Percentiles rank a stretch among this genome's conserved stretches.
Conservation (phyloP, 1,139 yeast species). For the Yamadazyma trypodendri region DNA sequence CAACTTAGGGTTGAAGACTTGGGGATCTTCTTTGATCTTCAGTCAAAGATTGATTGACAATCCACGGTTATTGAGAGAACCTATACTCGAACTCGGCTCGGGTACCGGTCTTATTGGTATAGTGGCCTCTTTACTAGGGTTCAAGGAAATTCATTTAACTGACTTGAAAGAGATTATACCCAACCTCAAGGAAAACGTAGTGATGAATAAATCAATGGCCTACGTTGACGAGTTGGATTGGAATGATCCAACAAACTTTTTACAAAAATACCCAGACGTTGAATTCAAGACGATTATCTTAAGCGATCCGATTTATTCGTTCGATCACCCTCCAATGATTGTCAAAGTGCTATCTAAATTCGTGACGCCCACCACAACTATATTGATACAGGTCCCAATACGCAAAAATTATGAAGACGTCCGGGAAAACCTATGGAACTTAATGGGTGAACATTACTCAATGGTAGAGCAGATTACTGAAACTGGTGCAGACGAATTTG, state of each 20-base stretch:
- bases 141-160: conserved; percentile 53
- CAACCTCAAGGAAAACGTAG: conserved; percentile 60
- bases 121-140: conserved; percentile 51
- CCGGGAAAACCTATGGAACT: conserved; percentile 56
- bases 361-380: conserved; percentile 35
- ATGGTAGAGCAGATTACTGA: conserved; percentile 36
- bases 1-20: conserved; percentile 85
- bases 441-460: conserved; percentile 36
- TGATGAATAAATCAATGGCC: conserved; percentile 41
- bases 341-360: conserved; percentile 52
- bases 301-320: conserved; percentile 88
- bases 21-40: conserved; percentile 87
- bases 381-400: conserved; percentile 74
- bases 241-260: conserved; percentile 54
- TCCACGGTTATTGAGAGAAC: conserved; percentile 27
- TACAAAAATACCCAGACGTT: conserved; percentile 17
- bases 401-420: conserved; percentile 66
- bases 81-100: conserved; percentile 80
- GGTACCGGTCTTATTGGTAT: conserved; percentile 95
- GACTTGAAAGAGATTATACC: conserved; percentile 77
- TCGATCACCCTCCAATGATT: conserved; percentile 76
- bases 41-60: conserved; percentile 49
- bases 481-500: conserved; percentile 84
- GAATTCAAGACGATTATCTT: conserved; percentile 60
- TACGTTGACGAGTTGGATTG: conserved; percentile 69